Conservation (phyloP, 2,329 filamentous ascomycete genomes). For the Proliferodiscus dingleyae region DNA sequence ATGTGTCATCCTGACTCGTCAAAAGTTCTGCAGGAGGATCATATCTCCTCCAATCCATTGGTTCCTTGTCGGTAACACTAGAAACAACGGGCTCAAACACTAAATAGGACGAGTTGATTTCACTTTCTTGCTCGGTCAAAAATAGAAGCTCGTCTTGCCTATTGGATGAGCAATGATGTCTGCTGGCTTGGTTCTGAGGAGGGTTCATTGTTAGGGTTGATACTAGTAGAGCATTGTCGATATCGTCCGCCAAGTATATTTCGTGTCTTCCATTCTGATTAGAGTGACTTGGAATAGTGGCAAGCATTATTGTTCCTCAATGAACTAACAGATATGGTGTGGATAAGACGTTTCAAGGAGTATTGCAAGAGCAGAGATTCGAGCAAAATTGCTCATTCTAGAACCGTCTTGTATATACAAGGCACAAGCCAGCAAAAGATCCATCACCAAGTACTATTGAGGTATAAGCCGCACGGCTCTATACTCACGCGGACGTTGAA, state of each 20-base stretch:
- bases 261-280: no score
- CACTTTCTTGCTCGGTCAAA: constrained; percentile 4
- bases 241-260: no score
- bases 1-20: constrained; percentile 35
- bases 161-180: not conserved
- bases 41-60: constrained; percentile 43
- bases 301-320: not conserved
- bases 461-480: no score
- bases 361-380: not conserved
- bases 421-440: no score
- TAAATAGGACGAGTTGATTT: constrained; percentile 16
- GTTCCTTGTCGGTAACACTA: constrained; percentile 11
- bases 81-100: constrained; percentile 20
- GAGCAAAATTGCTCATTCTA: not conserved
- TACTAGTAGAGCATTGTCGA: not conserved
- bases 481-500: not conserved
- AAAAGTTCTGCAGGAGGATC: constrained; percentile 41
- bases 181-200: not conserved
- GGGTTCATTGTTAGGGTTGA: not conserved
- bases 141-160: constrained; percentile 18
- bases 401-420: no score
- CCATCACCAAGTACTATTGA: no score
- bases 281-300: not conserved
- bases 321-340: not conserved
- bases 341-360: not conserved